phyloP scores from a whole-genome alignment of 2,329 filamentous ascomycete genomes.

The Xylariaceae sp. region DNA sequence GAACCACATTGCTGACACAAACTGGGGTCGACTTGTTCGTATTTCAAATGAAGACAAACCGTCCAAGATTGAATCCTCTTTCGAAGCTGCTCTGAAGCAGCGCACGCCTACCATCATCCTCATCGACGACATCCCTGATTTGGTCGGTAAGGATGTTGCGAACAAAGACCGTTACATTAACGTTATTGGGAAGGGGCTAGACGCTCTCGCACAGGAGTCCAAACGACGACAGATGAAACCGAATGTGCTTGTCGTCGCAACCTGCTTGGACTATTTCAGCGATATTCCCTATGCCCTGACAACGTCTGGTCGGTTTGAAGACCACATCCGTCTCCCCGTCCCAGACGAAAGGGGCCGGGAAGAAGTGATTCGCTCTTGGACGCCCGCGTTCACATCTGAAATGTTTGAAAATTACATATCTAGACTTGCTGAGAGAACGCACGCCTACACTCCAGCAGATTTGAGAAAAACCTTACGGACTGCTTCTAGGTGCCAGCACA shows the following conservation, averaged over 20 bases:
- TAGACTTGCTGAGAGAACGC: constrained; percentile 67
- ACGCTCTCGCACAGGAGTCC: constrained; percentile 43
- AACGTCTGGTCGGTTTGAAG: constrained; percentile 58
- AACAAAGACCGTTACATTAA: constrained; percentile 47
- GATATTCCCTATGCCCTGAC: constrained; percentile 69
- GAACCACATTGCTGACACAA: constrained; percentile 58
- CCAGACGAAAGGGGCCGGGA: constrained; percentile 68
- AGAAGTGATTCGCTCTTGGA: constrained; percentile 66
- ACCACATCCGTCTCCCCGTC: constrained; percentile 69
- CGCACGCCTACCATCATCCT: constrained; percentile 70
- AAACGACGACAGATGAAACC: constrained; percentile 35
- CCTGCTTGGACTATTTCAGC: constrained; percentile 65
- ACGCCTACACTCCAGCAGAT: constrained; percentile 82
- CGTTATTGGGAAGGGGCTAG: constrained; percentile 50
- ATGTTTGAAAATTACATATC: constrained; percentile 50
- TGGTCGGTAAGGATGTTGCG: constrained; percentile 58
- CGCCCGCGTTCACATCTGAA: constrained; percentile 41
- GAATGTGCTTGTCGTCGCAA: constrained; percentile 68
- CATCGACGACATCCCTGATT: constrained; percentile 70
- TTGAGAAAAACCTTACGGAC: constrained; percentile 60
- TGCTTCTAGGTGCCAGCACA: constrained; percentile 31
- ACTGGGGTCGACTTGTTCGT: constrained; percentile 66
- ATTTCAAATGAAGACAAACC: constrained; percentile 55
- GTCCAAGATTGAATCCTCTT: constrained; percentile 59
- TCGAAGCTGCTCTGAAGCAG: constrained; percentile 62